Evolutionary conservation across 495 filamentous ascomycete species (phyloP).

Genomic region (Penicillium salamii): DNA sequence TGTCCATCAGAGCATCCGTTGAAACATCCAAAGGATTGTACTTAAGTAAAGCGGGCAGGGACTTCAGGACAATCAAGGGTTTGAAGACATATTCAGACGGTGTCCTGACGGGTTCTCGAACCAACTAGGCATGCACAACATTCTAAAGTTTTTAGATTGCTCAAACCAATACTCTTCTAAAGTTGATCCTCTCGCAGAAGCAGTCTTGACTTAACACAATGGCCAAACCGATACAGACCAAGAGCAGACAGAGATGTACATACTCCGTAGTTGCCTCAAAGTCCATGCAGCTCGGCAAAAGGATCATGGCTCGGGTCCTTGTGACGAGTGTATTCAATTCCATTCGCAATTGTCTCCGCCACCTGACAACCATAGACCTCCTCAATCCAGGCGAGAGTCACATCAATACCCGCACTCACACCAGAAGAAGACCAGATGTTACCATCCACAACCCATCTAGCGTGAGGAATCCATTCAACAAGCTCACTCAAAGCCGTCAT

Average conservation of each 20-base stretch:
- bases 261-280: not conserved
- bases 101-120: too few relatives aligned
- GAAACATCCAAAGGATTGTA: too few relatives aligned
- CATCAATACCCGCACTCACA: constrained; percentile 65
- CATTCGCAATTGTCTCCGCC: constrained; percentile 12
- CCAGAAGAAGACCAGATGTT: constrained; percentile 67
- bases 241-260: not conserved
- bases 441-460: constrained; percentile 64
- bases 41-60: too few relatives aligned
- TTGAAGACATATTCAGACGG: too few relatives aligned
- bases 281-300: constrained; percentile 20
- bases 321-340: constrained; percentile 19
- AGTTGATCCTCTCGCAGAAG: too few relatives aligned
- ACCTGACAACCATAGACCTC: constrained; percentile 14
- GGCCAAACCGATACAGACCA: too few relatives aligned
- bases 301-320: constrained; percentile 17
- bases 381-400: constrained; percentile 34
- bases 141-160: too few relatives aligned
- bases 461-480: constrained; percentile 57
- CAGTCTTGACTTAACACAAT: too few relatives aligned
- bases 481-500: constrained; percentile 37
- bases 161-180: too few relatives aligned
- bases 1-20: too few relatives aligned
- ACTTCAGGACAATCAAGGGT: too few relatives aligned
- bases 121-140: too few relatives aligned